These are phyloP conservation scores for Heterobasidion occidentale DNA, from an alignment of 1,284 basidiomycete genomes.

Conservation along the genomic window DNA sequence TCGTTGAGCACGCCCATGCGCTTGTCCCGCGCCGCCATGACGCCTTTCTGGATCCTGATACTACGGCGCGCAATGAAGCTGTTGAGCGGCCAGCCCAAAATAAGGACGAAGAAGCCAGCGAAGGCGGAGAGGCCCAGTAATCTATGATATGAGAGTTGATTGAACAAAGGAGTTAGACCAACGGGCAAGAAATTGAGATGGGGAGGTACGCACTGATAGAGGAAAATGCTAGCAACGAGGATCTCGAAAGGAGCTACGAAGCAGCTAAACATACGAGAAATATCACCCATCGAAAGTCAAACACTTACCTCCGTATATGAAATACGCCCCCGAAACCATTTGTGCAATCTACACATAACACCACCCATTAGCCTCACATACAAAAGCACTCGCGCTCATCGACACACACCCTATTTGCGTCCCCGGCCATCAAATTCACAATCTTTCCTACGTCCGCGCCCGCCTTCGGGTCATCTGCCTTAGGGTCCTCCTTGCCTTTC, in stretches of 20 bases:
- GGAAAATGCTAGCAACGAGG: slow-evolving; percentile 63
- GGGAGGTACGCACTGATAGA: slow-evolving; percentile 59
- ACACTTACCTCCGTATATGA: slow-evolving; percentile 52
- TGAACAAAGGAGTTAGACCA: not conserved
- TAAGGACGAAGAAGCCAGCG: slow-evolving; percentile 74
- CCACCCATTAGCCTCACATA: not conserved
- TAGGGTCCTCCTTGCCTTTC: slow-evolving; percentile 25
- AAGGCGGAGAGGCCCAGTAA: slow-evolving; percentile 82
- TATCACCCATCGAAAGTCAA: not conserved
- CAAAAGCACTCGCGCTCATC: not conserved
- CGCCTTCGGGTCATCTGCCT: slow-evolving; percentile 51
- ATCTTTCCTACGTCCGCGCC: slow-evolving; percentile 74
- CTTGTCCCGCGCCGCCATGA: slow-evolving; percentile 71
- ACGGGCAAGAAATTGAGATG: slow-evolving; percentile 5
- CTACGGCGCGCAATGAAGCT: slow-evolving; percentile 53
- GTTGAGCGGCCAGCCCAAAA: slow-evolving; percentile 72
- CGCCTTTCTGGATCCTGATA: slow-evolving; percentile 65
- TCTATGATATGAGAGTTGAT: slow-evolving; percentile 25
- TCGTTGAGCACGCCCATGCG: slow-evolving; percentile 85
- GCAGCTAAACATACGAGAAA: not conserved
- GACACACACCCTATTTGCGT: slow-evolving; percentile 41
- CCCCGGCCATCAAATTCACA: slow-evolving; percentile 71
- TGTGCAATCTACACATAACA: slow-evolving; percentile 26
- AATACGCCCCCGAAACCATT: slow-evolving; percentile 45
- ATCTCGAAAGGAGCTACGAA: slow-evolving; percentile 69